phyloP scores from a whole-genome alignment of 768 basidiomycete genomes.

The Suillus paluster region DNA sequence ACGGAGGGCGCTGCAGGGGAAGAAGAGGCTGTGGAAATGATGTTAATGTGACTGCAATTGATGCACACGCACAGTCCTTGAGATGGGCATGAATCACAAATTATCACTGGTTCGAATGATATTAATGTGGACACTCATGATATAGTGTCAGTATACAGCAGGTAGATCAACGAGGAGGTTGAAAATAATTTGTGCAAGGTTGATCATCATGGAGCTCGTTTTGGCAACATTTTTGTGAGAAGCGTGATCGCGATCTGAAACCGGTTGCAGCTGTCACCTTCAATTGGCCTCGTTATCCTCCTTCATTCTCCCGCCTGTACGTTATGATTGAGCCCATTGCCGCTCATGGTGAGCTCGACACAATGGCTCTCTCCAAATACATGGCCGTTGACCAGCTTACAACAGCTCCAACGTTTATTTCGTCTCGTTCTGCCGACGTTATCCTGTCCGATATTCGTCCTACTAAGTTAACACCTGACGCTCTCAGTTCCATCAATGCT shows the following conservation, averaged over 20 bases:
- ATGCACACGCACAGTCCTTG: not conserved
- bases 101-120: not conserved
- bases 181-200: constrained; percentile 1
- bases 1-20: constrained; percentile 14
- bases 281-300: constrained; percentile 11
- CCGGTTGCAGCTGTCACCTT: constrained; percentile 3
- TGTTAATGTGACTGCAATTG: constrained; percentile 15
- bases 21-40: constrained; percentile 27
- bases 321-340: constrained; percentile 52
- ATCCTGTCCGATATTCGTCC: constrained; percentile 92
- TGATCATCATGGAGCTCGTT: not conserved
- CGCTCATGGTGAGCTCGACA: constrained; percentile 43
- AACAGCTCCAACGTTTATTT: constrained; percentile 76
- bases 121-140: not conserved
- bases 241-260: constrained; percentile 13
- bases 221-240: constrained; percentile 11
- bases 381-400: constrained; percentile 13
- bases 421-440: constrained; percentile 82
- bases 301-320: constrained; percentile 18
- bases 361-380: constrained; percentile 10
- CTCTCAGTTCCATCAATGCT: constrained; percentile 79
- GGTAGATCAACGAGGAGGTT: not conserved
- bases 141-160: not conserved
- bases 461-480: constrained; percentile 80
- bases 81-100: not conserved